Percentiles rank a stretch among this genome's conserved stretches.
Evolutionary conservation across 768 basidiomycete genomes (phyloP).

Genomic region (Lentinula sp.): DNA sequence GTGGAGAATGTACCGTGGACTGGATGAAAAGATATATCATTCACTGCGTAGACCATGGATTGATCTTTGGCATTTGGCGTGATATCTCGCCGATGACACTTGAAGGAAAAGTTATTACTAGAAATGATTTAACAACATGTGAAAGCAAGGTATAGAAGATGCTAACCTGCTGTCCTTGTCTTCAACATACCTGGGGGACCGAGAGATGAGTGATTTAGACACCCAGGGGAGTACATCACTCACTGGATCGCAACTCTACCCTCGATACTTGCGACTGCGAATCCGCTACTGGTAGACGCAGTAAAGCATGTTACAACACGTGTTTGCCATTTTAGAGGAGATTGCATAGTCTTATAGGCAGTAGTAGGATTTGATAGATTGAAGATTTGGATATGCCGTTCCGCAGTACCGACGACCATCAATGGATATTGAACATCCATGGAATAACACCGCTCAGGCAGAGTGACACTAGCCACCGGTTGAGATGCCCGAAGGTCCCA

Average conservation of each 20-base stretch:
- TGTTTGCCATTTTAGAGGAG: constrained; percentile 93
- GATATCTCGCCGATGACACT: constrained; percentile 65
- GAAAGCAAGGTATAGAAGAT: not conserved
- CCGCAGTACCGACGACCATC: constrained; percentile 90
- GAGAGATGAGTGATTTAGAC: not conserved
- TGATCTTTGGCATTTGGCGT: constrained; percentile 54
- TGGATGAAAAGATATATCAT: constrained; percentile 82
- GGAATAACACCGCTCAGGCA: constrained; percentile 90
- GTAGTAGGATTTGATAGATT: constrained; percentile 79
- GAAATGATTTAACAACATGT: not conserved
- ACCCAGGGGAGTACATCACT: constrained; percentile 24
- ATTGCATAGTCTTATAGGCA: constrained; percentile 75
- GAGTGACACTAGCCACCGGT: constrained; percentile 70
- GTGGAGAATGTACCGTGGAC: constrained; percentile 83
- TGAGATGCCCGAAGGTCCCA: constrained; percentile 83
- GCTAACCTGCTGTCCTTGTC: constrained; percentile 70
- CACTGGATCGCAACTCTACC: constrained; percentile 96
- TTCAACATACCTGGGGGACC: constrained; percentile 63
- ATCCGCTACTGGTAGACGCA: constrained; percentile 57
- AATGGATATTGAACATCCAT: constrained; percentile 78
- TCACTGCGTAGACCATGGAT: constrained; percentile 74
- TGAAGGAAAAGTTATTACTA: constrained; percentile 85
- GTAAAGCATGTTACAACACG: constrained; percentile 82
- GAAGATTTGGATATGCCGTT: constrained; percentile 86
- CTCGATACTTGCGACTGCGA: constrained; percentile 82